Evolutionary conservation across 108 stramenopile species (phyloP).

Genomic region (Nitzschia putrida): DNA sequence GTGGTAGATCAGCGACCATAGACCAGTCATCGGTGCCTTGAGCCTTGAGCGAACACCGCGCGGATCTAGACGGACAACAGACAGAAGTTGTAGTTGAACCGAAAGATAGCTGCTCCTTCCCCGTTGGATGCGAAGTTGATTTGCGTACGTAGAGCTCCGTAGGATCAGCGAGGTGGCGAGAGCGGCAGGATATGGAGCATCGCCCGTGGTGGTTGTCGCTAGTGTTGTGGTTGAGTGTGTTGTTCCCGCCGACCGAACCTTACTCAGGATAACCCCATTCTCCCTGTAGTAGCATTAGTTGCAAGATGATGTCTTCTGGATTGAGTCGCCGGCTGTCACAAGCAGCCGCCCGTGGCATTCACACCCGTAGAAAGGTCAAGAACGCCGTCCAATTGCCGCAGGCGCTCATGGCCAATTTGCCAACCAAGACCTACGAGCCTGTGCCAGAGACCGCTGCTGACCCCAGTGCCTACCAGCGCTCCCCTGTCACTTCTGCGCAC

Average conservation of each 20-base stretch:
- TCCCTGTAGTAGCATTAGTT: no score
- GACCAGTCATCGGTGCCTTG: no score
- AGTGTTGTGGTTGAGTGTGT: no score
- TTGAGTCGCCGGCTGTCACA: constrained; percentile 21
- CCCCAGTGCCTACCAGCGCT: constrained; percentile 51
- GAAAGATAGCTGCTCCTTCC: no score
- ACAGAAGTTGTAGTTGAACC: no score
- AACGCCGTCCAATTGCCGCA: constrained; percentile 34
- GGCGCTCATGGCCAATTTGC: constrained; percentile 35
- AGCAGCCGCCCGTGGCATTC: constrained; percentile 25
- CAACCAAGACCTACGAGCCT: constrained; percentile 27
- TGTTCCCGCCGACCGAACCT: no score
- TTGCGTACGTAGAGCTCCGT: not conserved
- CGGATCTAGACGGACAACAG: no score
- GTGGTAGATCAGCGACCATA: no score
- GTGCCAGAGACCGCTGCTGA: constrained; percentile 30
- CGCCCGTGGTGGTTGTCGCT: no score
- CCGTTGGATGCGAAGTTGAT: not conserved
- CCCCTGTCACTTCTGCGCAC: constrained; percentile 81
- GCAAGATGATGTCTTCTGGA: constrained; percentile 24
- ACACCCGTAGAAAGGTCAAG: constrained; percentile 42
- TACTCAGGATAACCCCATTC: no score
- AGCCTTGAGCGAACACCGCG: no score
- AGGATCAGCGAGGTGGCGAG: not conserved
- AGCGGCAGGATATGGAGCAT: not conserved